Conservation (phyloP, 768 basidiomycete genomes). For the Tulasnella sp. region DNA sequence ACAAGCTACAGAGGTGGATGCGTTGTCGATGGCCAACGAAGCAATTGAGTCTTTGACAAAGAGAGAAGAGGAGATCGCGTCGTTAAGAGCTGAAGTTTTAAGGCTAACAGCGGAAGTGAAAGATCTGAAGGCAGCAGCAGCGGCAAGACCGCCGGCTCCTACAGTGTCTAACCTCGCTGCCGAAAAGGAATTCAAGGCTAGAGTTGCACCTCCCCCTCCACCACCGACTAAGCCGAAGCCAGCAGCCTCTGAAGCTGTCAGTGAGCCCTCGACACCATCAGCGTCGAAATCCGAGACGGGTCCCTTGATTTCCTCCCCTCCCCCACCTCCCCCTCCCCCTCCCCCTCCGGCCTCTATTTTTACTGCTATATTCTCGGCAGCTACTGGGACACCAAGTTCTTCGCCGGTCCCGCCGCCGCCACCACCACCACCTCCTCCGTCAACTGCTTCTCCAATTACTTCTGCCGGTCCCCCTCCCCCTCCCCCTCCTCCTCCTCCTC, state of each 20-base stretch:
- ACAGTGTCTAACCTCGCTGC: slow-evolving; percentile 40
- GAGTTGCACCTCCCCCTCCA: slow-evolving; percentile 51
- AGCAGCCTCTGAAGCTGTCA: neutral
- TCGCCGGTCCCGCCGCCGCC: slow-evolving; percentile 20
- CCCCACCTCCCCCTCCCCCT: slow-evolving; percentile 10
- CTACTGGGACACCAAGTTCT: too few species aligned
- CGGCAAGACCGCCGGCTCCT: slow-evolving; percentile 37
- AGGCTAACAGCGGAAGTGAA: slow-evolving; percentile 30
- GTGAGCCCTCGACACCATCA: neutral
- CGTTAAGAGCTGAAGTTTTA: slow-evolving; percentile 28
- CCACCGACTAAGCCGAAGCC: slow-evolving; percentile 29
- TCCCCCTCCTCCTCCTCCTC: slow-evolving; percentile 24
- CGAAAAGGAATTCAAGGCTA: slow-evolving; percentile 60
- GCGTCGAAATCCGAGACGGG: slow-evolving; percentile 26
- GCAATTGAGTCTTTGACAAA: slow-evolving; percentile 54
- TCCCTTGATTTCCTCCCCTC: slow-evolving; percentile 16
- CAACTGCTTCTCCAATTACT: neutral
- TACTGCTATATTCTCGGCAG: too few species aligned
- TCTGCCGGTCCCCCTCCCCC: slow-evolving; percentile 14
- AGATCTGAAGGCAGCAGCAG: slow-evolving; percentile 22
- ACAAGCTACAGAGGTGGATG: slow-evolving; percentile 43
- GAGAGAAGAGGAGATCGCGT: slow-evolving; percentile 52
- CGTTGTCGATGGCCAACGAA: slow-evolving; percentile 53
- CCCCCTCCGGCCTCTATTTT: neutral
- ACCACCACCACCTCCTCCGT: slow-evolving; percentile 18